Percentiles rank a stretch among this genome's conserved stretches.
These are phyloP conservation scores for Hibiscus mutabilis DNA, from an alignment of 345 rosid genomes.

Conservation along the genomic window DNA sequence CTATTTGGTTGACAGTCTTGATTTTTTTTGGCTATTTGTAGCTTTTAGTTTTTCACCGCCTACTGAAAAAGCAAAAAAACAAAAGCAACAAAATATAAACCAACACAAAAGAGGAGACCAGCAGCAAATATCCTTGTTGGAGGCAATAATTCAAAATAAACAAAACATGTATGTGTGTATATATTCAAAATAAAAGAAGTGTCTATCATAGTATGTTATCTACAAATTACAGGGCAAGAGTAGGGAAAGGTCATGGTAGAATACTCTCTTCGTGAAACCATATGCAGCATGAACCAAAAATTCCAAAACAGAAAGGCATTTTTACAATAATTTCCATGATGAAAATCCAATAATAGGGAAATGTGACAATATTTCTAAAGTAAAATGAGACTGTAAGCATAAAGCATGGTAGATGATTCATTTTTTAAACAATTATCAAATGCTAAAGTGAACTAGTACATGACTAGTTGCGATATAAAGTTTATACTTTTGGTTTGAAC, in stretches of 20 bases:
- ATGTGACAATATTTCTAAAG: background rate
- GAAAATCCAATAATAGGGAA: background rate
- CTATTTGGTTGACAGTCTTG: background rate
- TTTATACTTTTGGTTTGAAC: background rate
- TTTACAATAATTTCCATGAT: background rate
- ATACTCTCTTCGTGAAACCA: background rate
- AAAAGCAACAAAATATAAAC: background rate
- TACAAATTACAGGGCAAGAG: background rate
- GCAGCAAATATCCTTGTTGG: background rate
- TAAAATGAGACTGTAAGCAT: background rate
- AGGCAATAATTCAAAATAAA: background rate
- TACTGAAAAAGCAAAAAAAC: background rate
- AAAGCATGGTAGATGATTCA: background rate
- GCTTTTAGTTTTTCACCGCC: background rate
- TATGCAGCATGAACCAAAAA: background rate
- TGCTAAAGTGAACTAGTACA: background rate
- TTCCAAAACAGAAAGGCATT: background rate
- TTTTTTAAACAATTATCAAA: background rate
- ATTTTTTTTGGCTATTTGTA: background rate
- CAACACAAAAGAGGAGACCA: background rate
- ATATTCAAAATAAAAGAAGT: too few species aligned
- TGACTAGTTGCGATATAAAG: background rate
- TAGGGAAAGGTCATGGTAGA: background rate
- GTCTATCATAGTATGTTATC: background rate
- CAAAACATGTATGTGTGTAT: background rate